These are phyloP conservation scores for Thozetella sp. DNA, from an alignment of 495 filamentous ascomycete species.

Conservation along the genomic window DNA sequence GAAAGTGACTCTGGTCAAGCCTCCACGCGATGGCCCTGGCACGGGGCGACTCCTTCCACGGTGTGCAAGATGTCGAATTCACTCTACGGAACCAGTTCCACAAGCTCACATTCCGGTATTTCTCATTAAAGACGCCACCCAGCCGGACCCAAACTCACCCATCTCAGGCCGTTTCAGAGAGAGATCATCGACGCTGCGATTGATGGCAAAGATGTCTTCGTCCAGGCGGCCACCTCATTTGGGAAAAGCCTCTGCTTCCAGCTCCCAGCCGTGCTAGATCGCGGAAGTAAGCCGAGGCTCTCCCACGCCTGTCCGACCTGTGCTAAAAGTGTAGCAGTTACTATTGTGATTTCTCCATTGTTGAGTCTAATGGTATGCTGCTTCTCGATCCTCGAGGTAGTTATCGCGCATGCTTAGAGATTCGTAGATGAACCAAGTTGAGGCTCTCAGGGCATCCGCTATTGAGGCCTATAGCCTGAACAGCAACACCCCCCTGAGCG, in stretches of 20 bases:
- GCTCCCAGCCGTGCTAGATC: conserved; percentile 83
- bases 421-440: conserved; percentile 85
- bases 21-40: conserved; percentile 34
- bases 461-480: conserved; percentile 86
- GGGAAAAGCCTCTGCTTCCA: conserved; percentile 96
- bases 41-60: conserved; percentile 41
- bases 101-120: conserved; percentile 73
- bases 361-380: conserved; percentile 86
- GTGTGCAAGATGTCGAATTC: conserved; percentile 74
- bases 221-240: conserved; percentile 95
- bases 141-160: not conserved
- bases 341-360: conserved; percentile 87
- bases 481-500: conserved; percentile 67
- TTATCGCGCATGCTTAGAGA: no score
- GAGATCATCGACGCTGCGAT: conserved; percentile 84
- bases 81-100: conserved; percentile 82
- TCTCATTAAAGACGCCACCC: not conserved
- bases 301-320: not conserved
- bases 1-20: not conserved
- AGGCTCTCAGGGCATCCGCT: conserved; percentile 70
- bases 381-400: no score
- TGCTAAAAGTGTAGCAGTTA: conserved; percentile 54
- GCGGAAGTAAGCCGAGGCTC: conserved; percentile 64
- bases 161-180: conserved; percentile 72
- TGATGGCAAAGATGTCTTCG: conserved; percentile 86